These are phyloP conservation scores for Zasmidium angulare DNA, from an alignment of 2,329 filamentous ascomycete species.

Conservation along the genomic window DNA sequence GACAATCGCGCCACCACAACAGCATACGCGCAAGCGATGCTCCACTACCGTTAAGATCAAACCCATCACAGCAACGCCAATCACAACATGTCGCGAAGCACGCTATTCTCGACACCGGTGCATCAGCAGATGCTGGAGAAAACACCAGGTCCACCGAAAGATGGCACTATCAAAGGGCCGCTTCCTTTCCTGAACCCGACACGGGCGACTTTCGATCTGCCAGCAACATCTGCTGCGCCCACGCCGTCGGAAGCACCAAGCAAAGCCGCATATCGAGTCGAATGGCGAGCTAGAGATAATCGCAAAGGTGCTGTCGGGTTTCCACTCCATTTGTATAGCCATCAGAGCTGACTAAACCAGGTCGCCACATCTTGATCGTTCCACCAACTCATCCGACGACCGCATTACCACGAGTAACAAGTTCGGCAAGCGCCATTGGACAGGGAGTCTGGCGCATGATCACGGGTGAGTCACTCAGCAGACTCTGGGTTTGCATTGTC, in stretches of 20 bases:
- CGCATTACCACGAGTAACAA: slow-evolving; percentile 36
- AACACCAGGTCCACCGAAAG: not conserved
- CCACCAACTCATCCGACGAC: slow-evolving; percentile 20
- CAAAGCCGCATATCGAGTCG: not conserved
- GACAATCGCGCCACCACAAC: not conserved
- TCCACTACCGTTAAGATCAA: not conserved
- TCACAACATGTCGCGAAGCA: not conserved
- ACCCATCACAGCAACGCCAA: not conserved
- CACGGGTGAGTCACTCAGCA: too few species aligned
- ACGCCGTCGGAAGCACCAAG: not conserved
- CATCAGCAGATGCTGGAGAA: slow-evolving; percentile 4
- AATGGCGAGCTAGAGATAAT: slow-evolving; percentile 13
- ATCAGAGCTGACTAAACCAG: not conserved
- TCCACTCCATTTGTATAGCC: not conserved
- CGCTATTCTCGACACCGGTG: not conserved
- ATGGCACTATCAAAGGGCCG: not conserved
- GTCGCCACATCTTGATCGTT: slow-evolving; percentile 39
- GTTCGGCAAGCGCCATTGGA: slow-evolving; percentile 32
- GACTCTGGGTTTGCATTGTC: too few species aligned
- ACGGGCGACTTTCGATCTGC: not conserved
- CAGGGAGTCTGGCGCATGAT: slow-evolving; percentile 53
- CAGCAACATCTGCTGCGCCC: not conserved
- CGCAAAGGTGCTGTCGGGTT: slow-evolving; percentile 4
- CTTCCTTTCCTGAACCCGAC: slow-evolving; percentile 8
- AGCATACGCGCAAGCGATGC: not conserved